Conservation (phyloP, 257 asterid genomes). For the Ehretia macrophylla region DNA sequence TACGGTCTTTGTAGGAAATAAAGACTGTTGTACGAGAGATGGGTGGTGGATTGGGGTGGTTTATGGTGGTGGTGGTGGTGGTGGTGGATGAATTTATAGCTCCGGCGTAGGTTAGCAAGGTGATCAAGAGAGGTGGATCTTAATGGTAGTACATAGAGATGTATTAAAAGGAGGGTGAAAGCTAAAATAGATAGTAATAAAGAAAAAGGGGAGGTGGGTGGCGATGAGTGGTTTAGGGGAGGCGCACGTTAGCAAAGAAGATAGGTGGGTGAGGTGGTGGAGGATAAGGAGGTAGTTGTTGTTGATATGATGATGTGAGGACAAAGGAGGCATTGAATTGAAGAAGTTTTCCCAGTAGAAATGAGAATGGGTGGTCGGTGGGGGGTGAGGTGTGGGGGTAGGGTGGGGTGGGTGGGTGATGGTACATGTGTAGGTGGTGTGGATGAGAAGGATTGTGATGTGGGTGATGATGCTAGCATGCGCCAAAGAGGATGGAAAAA, state of each 20-base stretch:
- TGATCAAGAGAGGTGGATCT: background rate
- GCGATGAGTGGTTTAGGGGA: background rate
- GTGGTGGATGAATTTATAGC: background rate
- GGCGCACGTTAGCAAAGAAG: constrained; percentile 9
- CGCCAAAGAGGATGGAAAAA: background rate
- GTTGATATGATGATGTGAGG: constrained; percentile 12
- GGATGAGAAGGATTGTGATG: constrained; percentile 6
- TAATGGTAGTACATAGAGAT: background rate
- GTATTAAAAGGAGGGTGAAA: background rate
- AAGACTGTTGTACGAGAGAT: background rate
- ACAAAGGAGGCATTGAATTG: constrained; percentile 11
- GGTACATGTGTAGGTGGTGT: too few relatives aligned
- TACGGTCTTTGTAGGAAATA: background rate
- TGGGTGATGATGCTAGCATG: constrained; percentile 5
- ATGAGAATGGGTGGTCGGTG: background rate
- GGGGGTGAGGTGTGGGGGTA: constrained; percentile 1
- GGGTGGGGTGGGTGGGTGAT: background rate
- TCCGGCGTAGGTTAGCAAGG: constrained; percentile 4
- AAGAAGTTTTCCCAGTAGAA: background rate
- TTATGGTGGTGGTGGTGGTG: background rate
- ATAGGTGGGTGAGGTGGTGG: constrained; percentile 6
- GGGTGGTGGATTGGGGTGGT: background rate
- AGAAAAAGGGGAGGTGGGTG: background rate
- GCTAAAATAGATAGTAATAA: background rate
- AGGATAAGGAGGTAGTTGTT: constrained; percentile 11